Base-by-base conservation (phyloP, 768 basidiomycete species). In the Tulasnella sp. region DNA sequence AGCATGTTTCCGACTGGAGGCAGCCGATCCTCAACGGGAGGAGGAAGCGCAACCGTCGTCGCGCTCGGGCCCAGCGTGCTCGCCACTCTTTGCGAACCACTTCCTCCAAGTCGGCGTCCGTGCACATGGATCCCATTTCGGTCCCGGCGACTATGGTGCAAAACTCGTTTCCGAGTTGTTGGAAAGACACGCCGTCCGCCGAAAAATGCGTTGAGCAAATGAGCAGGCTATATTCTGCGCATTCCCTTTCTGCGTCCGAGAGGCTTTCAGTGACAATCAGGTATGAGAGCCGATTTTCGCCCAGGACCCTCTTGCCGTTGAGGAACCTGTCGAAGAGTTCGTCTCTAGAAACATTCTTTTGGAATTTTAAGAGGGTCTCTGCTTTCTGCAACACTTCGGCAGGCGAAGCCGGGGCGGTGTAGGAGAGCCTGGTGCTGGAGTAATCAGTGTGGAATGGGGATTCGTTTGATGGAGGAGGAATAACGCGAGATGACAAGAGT, bases 131-230 rank as follows among this genome's bases (percentile, higher is more conserved):
- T n/a, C 77, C 80, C 71, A 36, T 78, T 36, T 80, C 81, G 3
- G 78, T 80, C 0, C 89, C 91, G 10, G 83, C 81, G 46, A 95
- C 86, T 4, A 95, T 86, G n/a, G 86, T 84, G 83, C 95, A 92
- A 83, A 95, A 91, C 82, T 95, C 93, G 84, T 94, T 94, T 31
- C 92, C 92, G 81, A 92, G 93, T 80, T 89, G 88, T 84, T 95
- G 94, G 27, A 95, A 87, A 1, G 93, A 92, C 91, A 95, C 94
- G 34, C 95, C 94, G 83, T 96, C 95, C n/a, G 93, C 94, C 74
- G 95, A 84, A 84, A 92, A 95, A 83, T 96, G 95, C 8, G 92
- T 90, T 3, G 92, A 91, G 81, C 91, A 91, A 71, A 96, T 88
- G 81, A 94, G 86, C 75, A 95, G 85, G 82, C 94, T 90, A 82